These are phyloP conservation scores for Aspergillus incahuasiensis DNA, from an alignment of 495 filamentous ascomycete species.

Conservation along the genomic window DNA sequence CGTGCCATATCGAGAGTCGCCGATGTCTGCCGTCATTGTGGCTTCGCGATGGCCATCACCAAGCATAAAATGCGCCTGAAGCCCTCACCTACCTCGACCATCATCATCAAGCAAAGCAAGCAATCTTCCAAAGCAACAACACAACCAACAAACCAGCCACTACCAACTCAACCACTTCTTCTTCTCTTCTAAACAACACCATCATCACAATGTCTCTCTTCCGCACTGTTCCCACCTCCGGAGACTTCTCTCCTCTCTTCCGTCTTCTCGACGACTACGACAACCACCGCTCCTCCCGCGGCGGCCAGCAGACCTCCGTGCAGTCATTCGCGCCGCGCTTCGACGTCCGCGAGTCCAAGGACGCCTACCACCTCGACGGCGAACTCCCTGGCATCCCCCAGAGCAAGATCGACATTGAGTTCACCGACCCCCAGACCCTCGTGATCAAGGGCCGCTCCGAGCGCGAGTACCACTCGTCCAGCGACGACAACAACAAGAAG, in stretches of 20 bases:
- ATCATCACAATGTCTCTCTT: constrained; percentile 38
- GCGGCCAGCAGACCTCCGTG: constrained; percentile 13
- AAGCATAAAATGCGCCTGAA: constrained; percentile 16
- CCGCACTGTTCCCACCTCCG: constrained; percentile 26
- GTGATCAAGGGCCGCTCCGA: constrained; percentile 63
- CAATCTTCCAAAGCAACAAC: not conserved
- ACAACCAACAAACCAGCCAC: constrained; percentile 1
- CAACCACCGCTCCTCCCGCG: constrained; percentile 30
- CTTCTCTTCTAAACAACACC: not conserved
- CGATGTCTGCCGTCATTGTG: not conserved
- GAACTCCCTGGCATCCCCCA: constrained; percentile 83
- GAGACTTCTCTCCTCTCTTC: constrained; percentile 43
- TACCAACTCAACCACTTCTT: constrained; percentile 2
- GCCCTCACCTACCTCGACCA: constrained; percentile 2
- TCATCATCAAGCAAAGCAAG: constrained; percentile 10
- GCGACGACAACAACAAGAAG: constrained; percentile 38
- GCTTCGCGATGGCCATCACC: constrained; percentile 8
- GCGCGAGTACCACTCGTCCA: constrained; percentile 35
- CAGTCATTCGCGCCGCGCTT: constrained; percentile 69
- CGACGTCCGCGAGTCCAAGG: constrained; percentile 69
- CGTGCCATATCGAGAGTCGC: not conserved
- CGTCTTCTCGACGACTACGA: constrained; percentile 45
- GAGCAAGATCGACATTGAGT: constrained; percentile 78
- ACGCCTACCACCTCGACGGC: constrained; percentile 78
- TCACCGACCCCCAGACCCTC: constrained; percentile 75